Base-by-base conservation (phyloP, 768 basidiomycete species). In the Crepidotus variabilis region DNA sequence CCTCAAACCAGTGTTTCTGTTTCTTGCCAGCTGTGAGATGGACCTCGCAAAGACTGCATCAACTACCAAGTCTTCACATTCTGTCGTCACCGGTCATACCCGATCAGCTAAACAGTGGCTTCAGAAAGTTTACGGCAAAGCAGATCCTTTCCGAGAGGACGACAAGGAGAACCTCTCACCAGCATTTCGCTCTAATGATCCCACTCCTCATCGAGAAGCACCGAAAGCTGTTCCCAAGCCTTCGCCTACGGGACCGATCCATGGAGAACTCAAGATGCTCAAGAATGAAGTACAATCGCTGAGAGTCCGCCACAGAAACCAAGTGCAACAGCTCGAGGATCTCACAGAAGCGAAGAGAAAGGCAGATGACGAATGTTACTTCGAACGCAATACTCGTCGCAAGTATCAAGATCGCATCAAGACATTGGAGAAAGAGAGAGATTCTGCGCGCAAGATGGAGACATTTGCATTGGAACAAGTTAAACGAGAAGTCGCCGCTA, bases 11-110 rank as follows among this genome's bases (percentile, higher is more conserved):
- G 78, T 75, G 0, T 80, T 72, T 63, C 72, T 85, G 8, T 71
- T 84, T 65, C 71, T 84, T 14, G 76, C 83, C 7, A 76, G 79
- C 52, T 84, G 83, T 60, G 78, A 84, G 61, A 69, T 71, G 2
- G 83, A 84, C 60, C 63, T 84, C 52, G 74, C 69, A 48, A 73
- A 65, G 63, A 60, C 59, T 35, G 63, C 66, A 20, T 71, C 71
- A 57, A 33, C 61, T 46, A 16, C 61, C 36, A 52, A 64, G 1
- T 60, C 51, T 23, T 66, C 64, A 20, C 61, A 70, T 0, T 63
- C 63, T n/a, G 58, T 62, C n/a, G 67, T 69, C 16, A 57, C 64
- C 1, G 63, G 65, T 20, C 79, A 84, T 61, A 69, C 74, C 51
- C 61, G 65, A 14, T 72, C 73, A 46, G 74, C 80, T 18, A 69